Evolutionary conservation across 1,284 basidiomycete genomes (phyloP), one percentile per base, ranked within the genome.

Genomic region (Leccinum huronense): DNA sequence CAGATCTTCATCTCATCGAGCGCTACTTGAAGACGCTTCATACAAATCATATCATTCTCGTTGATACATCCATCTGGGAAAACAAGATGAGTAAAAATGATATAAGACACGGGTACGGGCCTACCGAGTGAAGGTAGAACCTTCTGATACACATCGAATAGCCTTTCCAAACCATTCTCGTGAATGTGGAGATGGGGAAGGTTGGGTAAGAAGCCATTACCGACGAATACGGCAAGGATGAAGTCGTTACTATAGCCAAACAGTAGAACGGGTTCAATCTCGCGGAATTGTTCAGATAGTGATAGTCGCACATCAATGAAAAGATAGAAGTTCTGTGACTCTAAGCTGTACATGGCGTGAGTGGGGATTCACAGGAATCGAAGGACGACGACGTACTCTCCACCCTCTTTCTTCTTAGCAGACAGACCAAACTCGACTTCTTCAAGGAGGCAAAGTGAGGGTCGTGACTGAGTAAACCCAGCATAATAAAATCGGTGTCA

Each of bases 401-500:
- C 84, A 68, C 82, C 84, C 58, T 81, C 82, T 77, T 92, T 95
- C 79, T 82, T 89, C 76, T 84, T 87, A 64, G 86, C 80, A 63
- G 88, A 82, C 13, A 94, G 91, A 16, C 97, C 97, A 79, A 99
- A 99, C 71, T 96, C 95, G 72, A 99, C 97, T 79, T 99, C 97
- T 78, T 99, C 97, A 67, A 99, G 81, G 64, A 99, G 82, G 78
- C 95, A 80, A 99, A 99, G 80, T 99, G 97, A 3, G 97, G 97
- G 77, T 99, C 97, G 78, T 99, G 97, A 75, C 94, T 97, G 71
- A 99, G 81, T 51, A 99, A 81, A 45, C 95, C 95, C 71, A 99
- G 84, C 97, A 99, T 99, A 79, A 99, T 94, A 66, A 99, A 80
- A 80, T 99, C 97, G 60, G 97, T 97, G 75, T 99, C 97, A 42